Evolutionary conservation across 1,284 basidiomycete genomes (phyloP).

Genomic region (Mycena citricolor): DNA sequence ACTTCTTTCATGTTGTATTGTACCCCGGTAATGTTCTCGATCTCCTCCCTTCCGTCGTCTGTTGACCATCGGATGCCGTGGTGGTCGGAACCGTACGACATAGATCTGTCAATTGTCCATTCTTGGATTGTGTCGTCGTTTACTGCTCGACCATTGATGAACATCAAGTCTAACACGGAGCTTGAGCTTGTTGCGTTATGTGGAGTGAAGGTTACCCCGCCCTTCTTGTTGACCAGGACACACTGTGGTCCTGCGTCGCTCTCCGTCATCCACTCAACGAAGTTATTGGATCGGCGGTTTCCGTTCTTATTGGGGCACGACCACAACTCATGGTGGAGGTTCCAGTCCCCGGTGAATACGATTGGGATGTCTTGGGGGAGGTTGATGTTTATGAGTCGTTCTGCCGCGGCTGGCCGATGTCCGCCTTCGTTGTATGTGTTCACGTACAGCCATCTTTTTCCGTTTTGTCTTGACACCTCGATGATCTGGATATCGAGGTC

Average conservation of each 20-base stretch:
- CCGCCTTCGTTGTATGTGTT: constrained; percentile 29
- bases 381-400: constrained; percentile 10
- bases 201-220: constrained; percentile 22
- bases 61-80: constrained; percentile 15
- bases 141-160: constrained; percentile 14
- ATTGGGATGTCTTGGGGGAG: constrained; percentile 20
- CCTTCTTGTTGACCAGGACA: constrained; percentile 24
- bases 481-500: constrained; percentile 31
- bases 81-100: constrained; percentile 24
- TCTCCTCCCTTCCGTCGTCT: constrained; percentile 11
- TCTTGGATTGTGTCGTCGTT: constrained; percentile 18
- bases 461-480: constrained; percentile 20
- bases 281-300: background rate
- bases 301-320: background rate
- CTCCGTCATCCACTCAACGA: constrained; percentile 24
- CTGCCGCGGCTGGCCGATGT: background rate
- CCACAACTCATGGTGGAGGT: constrained; percentile 29
- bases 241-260: constrained; percentile 19
- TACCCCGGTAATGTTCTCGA: constrained; percentile 13
- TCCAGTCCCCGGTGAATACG: constrained; percentile 29
- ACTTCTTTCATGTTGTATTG: constrained; percentile 16
- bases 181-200: background rate
- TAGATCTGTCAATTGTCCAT: constrained; percentile 12
- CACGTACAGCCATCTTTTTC: constrained; percentile 23
- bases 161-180: constrained; percentile 25